Base-by-base conservation (phyloP, 768 basidiomycete species). In the Lenzites betulinus region DNA sequence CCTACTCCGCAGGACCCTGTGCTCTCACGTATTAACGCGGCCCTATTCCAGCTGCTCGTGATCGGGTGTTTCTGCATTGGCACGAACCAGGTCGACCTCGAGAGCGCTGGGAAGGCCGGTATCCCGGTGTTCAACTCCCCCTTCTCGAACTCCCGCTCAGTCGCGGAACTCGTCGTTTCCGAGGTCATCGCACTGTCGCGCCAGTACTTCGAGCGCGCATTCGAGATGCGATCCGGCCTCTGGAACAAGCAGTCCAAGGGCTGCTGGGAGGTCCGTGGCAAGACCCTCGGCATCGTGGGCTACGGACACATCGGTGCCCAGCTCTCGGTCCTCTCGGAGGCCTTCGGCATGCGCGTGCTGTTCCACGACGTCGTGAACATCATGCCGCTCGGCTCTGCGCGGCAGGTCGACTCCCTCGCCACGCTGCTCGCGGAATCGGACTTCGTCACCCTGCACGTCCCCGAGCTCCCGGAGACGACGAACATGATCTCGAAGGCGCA, bases 31-130 rank as follows among this genome's bases (percentile, higher is more conserved):
- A 46, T 46, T 53, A 23, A 53, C 42, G 6, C 35, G 42, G 5
- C 48, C 47, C 22, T n/a, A 20, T 22, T 6, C 69, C 39, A 99
- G 95, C 89, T 99, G 47, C 83, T 98, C 13, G 92, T 89, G 70
- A 93, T 98, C 64, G 96, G 97, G 12, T 99, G 97, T 75, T 99
- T 99, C 83, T 99, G 97, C 77, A 99, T 99, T 65, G 97, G 97
- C 51, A 95, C 93, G 54, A 98, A 98, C 76, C 97, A 98, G 75
- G 97, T 98, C 65, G 95, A 98, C 72, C 87, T 99, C 47, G 61
- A 72, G 51, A 86, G 90, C 2, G 94, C 95, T 25, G 86, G 90
- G 36, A 84, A 85, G 54, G 86, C 91, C 53, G 97, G 97, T 59
- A 90, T 99, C 65, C 93, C 96, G 28, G 96, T 99, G 56, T 99